Evolutionary conservation across 805 yeast genomes (phyloP), one percentile per base, ranked within the genome.

Genomic region (Komagataella populi): DNA sequence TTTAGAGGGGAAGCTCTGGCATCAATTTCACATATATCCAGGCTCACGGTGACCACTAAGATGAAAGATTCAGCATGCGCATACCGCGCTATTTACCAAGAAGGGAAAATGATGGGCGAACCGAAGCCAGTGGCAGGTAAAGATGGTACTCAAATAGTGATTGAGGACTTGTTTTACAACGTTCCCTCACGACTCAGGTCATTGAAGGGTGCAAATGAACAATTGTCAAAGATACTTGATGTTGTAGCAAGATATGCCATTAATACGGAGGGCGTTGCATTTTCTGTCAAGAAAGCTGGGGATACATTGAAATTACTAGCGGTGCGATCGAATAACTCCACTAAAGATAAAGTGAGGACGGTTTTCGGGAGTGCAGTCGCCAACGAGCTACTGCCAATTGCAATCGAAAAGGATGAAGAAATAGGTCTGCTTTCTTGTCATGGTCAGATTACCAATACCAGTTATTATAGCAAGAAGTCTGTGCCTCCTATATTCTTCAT

Each of bases 1-100:
- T 93, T 93, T 63, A 73, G 99, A 51, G 99, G 99, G 14, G 99
- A 93, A 65, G 99, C 99, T 0, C 70, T 93, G 49, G 96, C 98
- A 1, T 83, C 93, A 61, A 90, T 93, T 6, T 88, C 96, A 0
- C 96, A 91, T 60, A 83, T 93, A 18, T 75, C 97, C 0, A 83
- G 89, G 53, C 69, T 93, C 1, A 74, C 87, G 0, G 95, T 93
- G 5, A 74, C 82, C 1, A 87, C 97, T 0, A 89, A 86, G 64
- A 79, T 85, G 0, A 60, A 56, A 6, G 73, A 67, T 1, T 76
- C 81, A 1, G 68, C 74, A 0, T 75, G 87, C 59, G 97, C 96
- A 0, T 84, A 84, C 77, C 78, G 72, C 55, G 77, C 86, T 0
- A 69, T 66, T n/a, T 91, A 83, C 60, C 53, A 74, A 1, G 82